A percentile compares a stretch with the other conserved stretches of the same genome.
Evolutionary conservation across 1,284 basidiomycete genomes (phyloP).

Genomic region (Pseudozyma sp.): DNA sequence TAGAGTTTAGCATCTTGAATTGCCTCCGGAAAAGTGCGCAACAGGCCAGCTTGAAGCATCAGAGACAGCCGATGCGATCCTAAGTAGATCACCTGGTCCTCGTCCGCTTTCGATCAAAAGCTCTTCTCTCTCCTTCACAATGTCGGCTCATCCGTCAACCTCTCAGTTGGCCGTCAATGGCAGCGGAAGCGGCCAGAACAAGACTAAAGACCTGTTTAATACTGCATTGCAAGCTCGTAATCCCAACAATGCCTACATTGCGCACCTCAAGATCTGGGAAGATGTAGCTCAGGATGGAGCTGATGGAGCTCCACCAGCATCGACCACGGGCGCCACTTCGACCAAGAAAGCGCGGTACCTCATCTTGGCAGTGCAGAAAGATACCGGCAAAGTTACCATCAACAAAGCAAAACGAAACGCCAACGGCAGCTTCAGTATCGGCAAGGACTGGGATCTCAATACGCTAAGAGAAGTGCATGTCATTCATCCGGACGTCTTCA

Average conservation of each 20-base stretch:
- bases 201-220: conserved; percentile 60
- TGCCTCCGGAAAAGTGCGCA: no score
- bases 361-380: conserved; percentile 59
- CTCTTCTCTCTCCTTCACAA: conserved; percentile 1
- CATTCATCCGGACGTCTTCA: conserved; percentile 67
- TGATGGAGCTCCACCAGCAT: conserved; percentile 7
- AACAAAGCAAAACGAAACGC: conserved; percentile 96
- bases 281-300: conserved; percentile 31
- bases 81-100: background rate
- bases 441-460: conserved; percentile 92
- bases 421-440: conserved; percentile 94
- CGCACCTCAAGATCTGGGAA: conserved; percentile 68
- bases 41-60: no score
- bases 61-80: background rate
- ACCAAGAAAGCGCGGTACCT: conserved; percentile 65
- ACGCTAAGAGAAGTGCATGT: conserved; percentile 86
- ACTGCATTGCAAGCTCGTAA: conserved; percentile 60
- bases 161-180: conserved; percentile 25
- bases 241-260: conserved; percentile 61
- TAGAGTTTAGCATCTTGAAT: no score
- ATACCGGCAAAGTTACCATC: conserved; percentile 59
- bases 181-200: conserved; percentile 23
- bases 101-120: background rate
- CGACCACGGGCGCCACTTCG: background rate
- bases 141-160: conserved; percentile 25